Evolutionary conservation across 2,329 filamentous ascomycete genomes (phyloP), one percentile per base, ranked within the genome.

Genomic region (Chaetomium olivaceum): DNA sequence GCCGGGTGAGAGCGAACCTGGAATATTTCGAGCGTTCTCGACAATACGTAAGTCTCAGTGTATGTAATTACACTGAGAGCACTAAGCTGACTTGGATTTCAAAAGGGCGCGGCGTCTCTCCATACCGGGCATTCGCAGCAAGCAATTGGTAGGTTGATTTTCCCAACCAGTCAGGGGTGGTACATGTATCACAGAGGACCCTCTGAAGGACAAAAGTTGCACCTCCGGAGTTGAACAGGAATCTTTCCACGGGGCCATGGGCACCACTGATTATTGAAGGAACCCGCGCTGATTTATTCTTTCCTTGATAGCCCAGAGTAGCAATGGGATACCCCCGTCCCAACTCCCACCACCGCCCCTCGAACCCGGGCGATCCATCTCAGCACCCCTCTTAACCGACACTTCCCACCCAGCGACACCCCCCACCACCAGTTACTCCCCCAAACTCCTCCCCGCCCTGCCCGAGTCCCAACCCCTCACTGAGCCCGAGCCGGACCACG

Each of bases 1-100:
- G 79, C 43, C 72, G 77, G 7, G 76, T 78, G 21, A 76, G 82
- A 29, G 77, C 80, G 9, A 76, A 77, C 33, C 75, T 78, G 55
- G 82, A 83, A 39, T 77, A 80, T 31, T 78, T 78, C 23, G 83
- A 85, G 71, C 76, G 79, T 58, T 78, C 80, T 65, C 76, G 77
- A 51, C 74, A 76, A 59, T 80, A 77, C 74, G 78, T 80, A 75
- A 65, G 77, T 65, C 12, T 12, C 23, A 12, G n/a, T 33, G 39
- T 6, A 43, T 14, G 16, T 7, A 19, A 43, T n/a, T 7, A 2
- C 39, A 11, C 16, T 16, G 12, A 1, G 33, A 11, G 14, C 29
- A 25, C 51, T 14, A 16, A 64, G 19, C 43, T 66, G 57, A 65
- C 54, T 19, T 16, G 23, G 0, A 12, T 23, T 11, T 12, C 43